phyloP scores from a whole-genome alignment of 176 grass and related monocot species.

The Stipa capillata region DNA sequence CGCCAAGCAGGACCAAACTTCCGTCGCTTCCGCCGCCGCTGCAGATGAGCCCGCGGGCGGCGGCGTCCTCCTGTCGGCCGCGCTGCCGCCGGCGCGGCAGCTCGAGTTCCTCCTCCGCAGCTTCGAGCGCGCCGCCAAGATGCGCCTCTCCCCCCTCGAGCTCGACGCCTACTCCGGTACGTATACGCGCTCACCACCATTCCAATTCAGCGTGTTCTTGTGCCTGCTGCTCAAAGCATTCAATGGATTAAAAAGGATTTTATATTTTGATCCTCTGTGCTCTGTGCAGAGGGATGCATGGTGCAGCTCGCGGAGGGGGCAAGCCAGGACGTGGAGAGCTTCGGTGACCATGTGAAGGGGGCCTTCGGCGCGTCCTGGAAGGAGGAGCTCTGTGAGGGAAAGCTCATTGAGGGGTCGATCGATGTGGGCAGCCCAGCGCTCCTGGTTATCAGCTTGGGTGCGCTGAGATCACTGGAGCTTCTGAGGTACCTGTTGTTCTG shows the following conservation, averaged over 20 bases:
- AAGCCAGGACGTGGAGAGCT: constrained; percentile 58
- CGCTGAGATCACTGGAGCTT: constrained; percentile 77
- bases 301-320: constrained; percentile 54
- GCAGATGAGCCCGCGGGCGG: not conserved
- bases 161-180: constrained; percentile 72
- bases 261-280: not conserved
- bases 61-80: constrained; percentile 30
- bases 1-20: not conserved
- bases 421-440: constrained; percentile 54
- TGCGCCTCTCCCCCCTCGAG: constrained; percentile 84
- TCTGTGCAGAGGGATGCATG: constrained; percentile 62
- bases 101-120: constrained; percentile 65
- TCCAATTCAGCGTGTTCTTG: not conserved
- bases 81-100: constrained; percentile 42
- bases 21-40: not conserved
- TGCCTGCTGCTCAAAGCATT: not conserved
- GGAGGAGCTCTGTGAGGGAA: constrained; percentile 56
- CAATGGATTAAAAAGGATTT: no score
- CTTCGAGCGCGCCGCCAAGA: constrained; percentile 67
- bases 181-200: not conserved
- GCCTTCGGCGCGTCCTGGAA: constrained; percentile 53
- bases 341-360: constrained; percentile 62
- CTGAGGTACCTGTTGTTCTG: constrained; percentile 42
- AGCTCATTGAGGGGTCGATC: constrained; percentile 21
- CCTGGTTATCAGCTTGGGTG: constrained; percentile 66